Evolutionary conservation across 257 asterid genomes (phyloP), one percentile per base, ranked within the genome.

Genomic region (Cruciata laevipes): DNA sequence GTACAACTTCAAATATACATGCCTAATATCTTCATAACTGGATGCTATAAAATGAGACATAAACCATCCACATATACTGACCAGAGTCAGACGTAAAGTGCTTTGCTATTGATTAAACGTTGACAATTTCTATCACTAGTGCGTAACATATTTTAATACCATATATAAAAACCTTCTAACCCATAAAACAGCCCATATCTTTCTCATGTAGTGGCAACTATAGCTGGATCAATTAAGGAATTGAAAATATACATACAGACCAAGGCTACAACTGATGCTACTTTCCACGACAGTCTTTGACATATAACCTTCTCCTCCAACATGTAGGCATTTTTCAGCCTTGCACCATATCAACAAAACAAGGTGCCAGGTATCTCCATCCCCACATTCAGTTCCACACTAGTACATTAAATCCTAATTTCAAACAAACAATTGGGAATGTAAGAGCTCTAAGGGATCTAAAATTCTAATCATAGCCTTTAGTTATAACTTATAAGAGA

Each of bases 1-100:
- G 9, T 66, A 31, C 20, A 52, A 27, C 27, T 21, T 37, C 6
- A 30, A 27, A 31, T 35, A 60, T 14, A 38, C 49, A 67, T 30
- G 40, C 47, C 18, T 70, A 24, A 33, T 35, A 33, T 75, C 16
- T 25, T 35, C 37, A 35, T 47, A 66, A 72, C 5, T 52, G 44
- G 51, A 16, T 62, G 33, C 8, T 42, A 21, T 47, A 44, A 38
- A 9, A 9, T 58, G 21, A 68, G 37, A 32, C 13, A 2, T 7
- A 27, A 24, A 18, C 32, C 16, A 69, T 33, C 40, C 65, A 61
- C 7, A 44, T n/a, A 12, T 17, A 35, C 53, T 23, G 56, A 42
- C 51, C 51, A 11, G 56, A 49, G 6, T 33, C 13, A 31, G 23
- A 58, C n/a, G n/a, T 21, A 42, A 16, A 71, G 63, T 11, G 14